Evolutionary conservation across 192 early-diverging fungal species (phyloP), one percentile per base, ranked within the genome.

Genomic region (Diversispora eburnea): DNA sequence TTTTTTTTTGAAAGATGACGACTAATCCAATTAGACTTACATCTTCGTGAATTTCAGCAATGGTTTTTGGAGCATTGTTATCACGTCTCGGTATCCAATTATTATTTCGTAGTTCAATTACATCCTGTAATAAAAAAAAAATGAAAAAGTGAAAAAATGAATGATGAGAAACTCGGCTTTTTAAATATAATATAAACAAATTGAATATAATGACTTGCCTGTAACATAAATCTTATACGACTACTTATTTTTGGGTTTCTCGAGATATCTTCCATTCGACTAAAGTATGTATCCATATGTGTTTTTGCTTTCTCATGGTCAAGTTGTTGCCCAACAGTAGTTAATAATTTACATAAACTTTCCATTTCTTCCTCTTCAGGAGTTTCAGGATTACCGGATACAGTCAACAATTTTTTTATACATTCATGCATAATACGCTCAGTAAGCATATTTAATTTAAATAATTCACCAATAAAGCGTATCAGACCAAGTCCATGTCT

Each of bases 301-400:
- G 67, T 56, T 72, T 86, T 84, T 54, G 80, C 81, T 61, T 86
- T 81, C n/a, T 81, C 82, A 67, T 85, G 80, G 70, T 97, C 94
- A 25, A 99, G 78, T 64, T 88, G 87, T 61, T 86, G 82, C 74
- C 98, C 98, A 62, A 94, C 88, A 6, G 95, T 98, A 9, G 86
- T 91, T 71, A 99, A 76, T 57, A 99, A 86, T 80, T 95, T 97
- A 82, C 91, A 92, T 51, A 98, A 83, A 70, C 89, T 92, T 84
- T 99, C 98, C 43, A 89, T 87, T 75, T 98, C 96, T 82, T 97
- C 98, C 77, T 98, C 98, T 65, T 95, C 95, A 41, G 96, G 92
- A 47, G 89, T 80, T 71, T 84, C 78, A 71, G 88, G 82, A 78
- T 33, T 33, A 33, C 25, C 25, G 2, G 25, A 33, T 33, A 87